These are phyloP conservation scores for Fusarium kyushuense DNA, from an alignment of 2,329 filamentous ascomycete species.

Conservation along the genomic window DNA sequence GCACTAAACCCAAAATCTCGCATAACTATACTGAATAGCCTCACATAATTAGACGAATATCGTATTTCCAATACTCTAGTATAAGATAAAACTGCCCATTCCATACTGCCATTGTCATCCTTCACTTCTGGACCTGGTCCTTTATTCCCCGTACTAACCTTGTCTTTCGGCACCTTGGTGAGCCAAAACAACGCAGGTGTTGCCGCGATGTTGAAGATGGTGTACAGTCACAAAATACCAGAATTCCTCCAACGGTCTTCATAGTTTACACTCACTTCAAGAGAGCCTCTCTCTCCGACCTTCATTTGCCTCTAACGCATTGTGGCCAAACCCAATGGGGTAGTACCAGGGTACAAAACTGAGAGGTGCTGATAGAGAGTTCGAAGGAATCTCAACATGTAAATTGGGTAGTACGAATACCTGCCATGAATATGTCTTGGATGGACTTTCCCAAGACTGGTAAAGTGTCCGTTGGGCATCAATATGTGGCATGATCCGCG, in stretches of 20 bases:
- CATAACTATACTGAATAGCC: background rate
- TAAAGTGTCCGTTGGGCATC: constrained; percentile 76
- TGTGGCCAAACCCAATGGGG: constrained; percentile 72
- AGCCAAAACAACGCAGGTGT: constrained; percentile 69
- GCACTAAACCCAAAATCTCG: background rate
- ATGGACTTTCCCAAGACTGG: constrained; percentile 74
- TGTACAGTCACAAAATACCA: constrained; percentile 70
- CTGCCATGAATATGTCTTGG: constrained; percentile 76
- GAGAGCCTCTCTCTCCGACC: constrained; percentile 69
- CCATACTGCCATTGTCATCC: background rate
- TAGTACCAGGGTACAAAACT: constrained; percentile 79
- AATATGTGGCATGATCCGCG: constrained; percentile 71
- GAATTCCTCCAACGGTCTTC: constrained; percentile 75
- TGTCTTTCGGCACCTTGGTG: constrained; percentile 61
- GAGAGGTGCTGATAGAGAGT: constrained; percentile 71
- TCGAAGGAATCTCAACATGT: constrained; percentile 77
- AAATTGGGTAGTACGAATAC: constrained; percentile 75
- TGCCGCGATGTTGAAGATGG: constrained; percentile 68
- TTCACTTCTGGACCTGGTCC: background rate
- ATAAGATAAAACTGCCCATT: background rate
- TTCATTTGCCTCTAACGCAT: constrained; percentile 63
- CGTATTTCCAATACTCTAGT: no score
- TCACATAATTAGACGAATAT: background rate
- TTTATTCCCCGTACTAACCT: constrained; percentile 40
- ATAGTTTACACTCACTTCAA: constrained; percentile 66